These are phyloP conservation scores for Tetrastigma voinierianum DNA, from an alignment of 164 flowering plant species.

Conservation along the genomic window DNA sequence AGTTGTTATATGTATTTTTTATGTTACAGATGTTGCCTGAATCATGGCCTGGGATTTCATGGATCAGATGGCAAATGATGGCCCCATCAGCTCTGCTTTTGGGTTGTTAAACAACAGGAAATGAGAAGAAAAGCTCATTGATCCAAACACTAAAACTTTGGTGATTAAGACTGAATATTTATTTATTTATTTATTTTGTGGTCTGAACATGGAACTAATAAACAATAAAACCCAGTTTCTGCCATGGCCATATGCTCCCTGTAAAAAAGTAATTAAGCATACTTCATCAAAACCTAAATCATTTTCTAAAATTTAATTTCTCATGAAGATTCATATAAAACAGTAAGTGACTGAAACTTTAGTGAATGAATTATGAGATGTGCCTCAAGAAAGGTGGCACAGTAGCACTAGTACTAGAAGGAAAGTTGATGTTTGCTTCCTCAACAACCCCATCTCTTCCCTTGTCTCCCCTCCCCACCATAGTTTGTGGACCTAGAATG, in stretches of 20 bases:
- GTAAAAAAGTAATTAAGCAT: background rate
- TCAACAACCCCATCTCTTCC: background rate
- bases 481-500: background rate
- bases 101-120: slow-evolving; percentile 3
- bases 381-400: slow-evolving; percentile 18
- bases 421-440: background rate
- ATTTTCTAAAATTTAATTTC: background rate
- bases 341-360: slow-evolving; percentile 6
- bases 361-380: slow-evolving; percentile 10
- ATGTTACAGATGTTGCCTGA: slow-evolving; percentile 19
- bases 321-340: background rate
- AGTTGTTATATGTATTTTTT: background rate
- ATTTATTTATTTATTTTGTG: too few species aligned
- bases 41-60: slow-evolving; percentile 23
- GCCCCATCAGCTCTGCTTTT: slow-evolving; percentile 18
- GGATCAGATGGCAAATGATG: slow-evolving; percentile 25
- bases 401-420: background rate
- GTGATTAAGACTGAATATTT: too few species aligned
- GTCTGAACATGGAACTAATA: too few species aligned
- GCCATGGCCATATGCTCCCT: background rate
- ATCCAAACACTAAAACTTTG: background rate
- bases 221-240: too few species aligned
- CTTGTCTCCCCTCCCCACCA: background rate
- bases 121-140: background rate
- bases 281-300: background rate